Percentiles rank a stretch among this genome's conserved stretches.
phyloP scores from a whole-genome alignment of 768 basidiomycete species.

The Pulveroboletus frians region DNA sequence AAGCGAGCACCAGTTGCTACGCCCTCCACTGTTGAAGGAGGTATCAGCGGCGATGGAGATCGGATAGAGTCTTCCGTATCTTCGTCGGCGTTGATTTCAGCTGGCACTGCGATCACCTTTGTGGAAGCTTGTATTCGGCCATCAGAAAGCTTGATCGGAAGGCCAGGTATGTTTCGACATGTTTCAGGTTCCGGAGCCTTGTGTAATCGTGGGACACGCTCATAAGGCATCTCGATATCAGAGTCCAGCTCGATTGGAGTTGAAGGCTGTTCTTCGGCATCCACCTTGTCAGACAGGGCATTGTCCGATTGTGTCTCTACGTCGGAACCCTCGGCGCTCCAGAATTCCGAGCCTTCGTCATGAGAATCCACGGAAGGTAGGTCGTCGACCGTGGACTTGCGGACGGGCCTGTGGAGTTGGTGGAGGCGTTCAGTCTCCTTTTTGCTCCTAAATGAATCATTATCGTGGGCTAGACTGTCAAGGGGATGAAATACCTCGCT shows the following conservation, averaged over 20 bases:
- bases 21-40: slow-evolving; percentile 48
- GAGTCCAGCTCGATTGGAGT: slow-evolving; percentile 30
- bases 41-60: slow-evolving; percentile 24
- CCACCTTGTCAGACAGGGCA: slow-evolving; percentile 4
- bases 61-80: slow-evolving; percentile 35
- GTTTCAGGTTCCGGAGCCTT: slow-evolving; percentile 42
- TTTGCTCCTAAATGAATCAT: slow-evolving; percentile 58
- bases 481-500: slow-evolving; percentile 50
- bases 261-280: slow-evolving; percentile 6
- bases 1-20: slow-evolving; percentile 82
- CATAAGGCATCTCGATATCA: slow-evolving; percentile 74
- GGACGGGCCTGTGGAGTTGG: slow-evolving; percentile 55
- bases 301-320: slow-evolving; percentile 16
- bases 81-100: slow-evolving; percentile 23
- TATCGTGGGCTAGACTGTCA: not conserved
- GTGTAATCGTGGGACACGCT: slow-evolving; percentile 52
- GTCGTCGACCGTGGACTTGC: slow-evolving; percentile 44
- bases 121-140: slow-evolving; percentile 68
- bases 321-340: slow-evolving; percentile 41
- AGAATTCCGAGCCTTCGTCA: slow-evolving; percentile 51
- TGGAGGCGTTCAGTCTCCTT: slow-evolving; percentile 73
- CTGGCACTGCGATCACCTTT: slow-evolving; percentile 21
- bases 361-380: slow-evolving; percentile 68
- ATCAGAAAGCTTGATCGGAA: slow-evolving; percentile 84
- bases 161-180: slow-evolving; percentile 49